A percentile compares a stretch with the other conserved stretches of the same genome.
phyloP scores from a whole-genome alignment of 495 filamentous ascomycete species.

The Penicillium bialowiezense region DNA sequence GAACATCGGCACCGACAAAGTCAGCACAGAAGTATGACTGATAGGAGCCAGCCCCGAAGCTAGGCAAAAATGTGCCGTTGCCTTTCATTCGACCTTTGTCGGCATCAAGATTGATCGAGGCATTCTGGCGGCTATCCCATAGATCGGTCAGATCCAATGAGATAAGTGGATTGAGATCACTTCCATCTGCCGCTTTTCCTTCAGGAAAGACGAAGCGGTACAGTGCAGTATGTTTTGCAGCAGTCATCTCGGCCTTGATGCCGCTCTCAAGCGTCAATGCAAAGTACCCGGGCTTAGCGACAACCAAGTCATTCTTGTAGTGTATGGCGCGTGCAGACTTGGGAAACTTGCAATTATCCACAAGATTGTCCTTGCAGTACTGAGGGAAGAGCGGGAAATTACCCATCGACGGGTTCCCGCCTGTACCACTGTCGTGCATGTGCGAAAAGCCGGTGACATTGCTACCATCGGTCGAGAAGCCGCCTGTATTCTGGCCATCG shows the following conservation, averaged over 20 bases:
- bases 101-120: conserved; percentile 55
- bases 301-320: conserved; percentile 51
- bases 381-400: conserved; percentile 71
- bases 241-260: conserved; percentile 66
- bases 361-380: conserved; percentile 55
- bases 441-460: conserved; percentile 60
- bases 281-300: conserved; percentile 67
- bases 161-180: conserved; percentile 51
- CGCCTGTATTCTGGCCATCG: conserved; percentile 63
- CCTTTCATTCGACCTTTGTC: conserved; percentile 62
- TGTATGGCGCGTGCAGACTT: conserved; percentile 45
- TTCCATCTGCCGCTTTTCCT: conserved; percentile 38
- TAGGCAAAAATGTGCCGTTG: conserved; percentile 63
- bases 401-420: conserved; percentile 64
- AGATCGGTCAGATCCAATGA: conserved; percentile 67
- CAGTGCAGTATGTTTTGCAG: conserved; percentile 59
- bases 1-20: conserved; percentile 56
- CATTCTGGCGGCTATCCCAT: conserved; percentile 61
- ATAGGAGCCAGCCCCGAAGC: conserved; percentile 66
- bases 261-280: conserved; percentile 56
- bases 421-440: conserved; percentile 69
- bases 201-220: conserved; percentile 67
- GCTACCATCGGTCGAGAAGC: conserved; percentile 65
- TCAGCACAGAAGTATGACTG: conserved; percentile 68
- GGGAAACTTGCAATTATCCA: conserved; percentile 60